Percentiles rank a stretch among this genome's conserved stretches.
Evolutionary conservation across 768 basidiomycete genomes (phyloP).

Genomic region (Vishniacozyma victoriae): DNA sequence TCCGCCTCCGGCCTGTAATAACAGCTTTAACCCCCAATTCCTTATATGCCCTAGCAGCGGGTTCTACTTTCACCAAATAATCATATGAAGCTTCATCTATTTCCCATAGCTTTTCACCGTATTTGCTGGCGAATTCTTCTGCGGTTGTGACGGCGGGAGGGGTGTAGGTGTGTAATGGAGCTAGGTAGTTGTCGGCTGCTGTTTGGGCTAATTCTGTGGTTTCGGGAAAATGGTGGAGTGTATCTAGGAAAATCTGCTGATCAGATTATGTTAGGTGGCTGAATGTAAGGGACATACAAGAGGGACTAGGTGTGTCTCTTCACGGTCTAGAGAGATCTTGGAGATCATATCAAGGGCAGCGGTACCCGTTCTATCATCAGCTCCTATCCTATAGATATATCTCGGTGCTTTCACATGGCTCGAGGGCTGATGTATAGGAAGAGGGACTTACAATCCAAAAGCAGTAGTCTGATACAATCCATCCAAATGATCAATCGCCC

Average conservation of each 20-base stretch:
- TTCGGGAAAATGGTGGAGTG: slow-evolving; percentile 89
- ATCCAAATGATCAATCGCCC: slow-evolving; percentile 76
- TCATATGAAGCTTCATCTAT: slow-evolving; percentile 81
- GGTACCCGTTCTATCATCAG: slow-evolving; percentile 61
- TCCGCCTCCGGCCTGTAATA: slow-evolving; percentile 89
- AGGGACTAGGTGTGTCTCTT: slow-evolving; percentile 53
- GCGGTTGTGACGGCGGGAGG: slow-evolving; percentile 65
- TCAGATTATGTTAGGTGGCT: neutral
- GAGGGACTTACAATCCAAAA: slow-evolving; percentile 63
- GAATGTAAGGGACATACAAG: slow-evolving; percentile 47
- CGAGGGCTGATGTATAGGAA: too few relatives aligned
- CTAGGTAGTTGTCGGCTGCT: slow-evolving; percentile 69
- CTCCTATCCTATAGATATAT: neutral
- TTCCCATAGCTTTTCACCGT: slow-evolving; percentile 82
- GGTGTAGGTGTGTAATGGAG: slow-evolving; percentile 67
- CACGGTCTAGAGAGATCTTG: slow-evolving; percentile 56
- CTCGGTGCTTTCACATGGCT: too few relatives aligned
- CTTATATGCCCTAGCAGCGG: slow-evolving; percentile 79
- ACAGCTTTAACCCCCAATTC: slow-evolving; percentile 72
- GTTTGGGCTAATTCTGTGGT: slow-evolving; percentile 82
- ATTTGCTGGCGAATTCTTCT: slow-evolving; percentile 68
- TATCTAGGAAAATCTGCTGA: slow-evolving; percentile 84
- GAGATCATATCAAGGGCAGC: slow-evolving; percentile 93
- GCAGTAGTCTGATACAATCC: slow-evolving; percentile 89
- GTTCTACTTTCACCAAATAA: slow-evolving; percentile 91